Percentiles rank a stretch among this genome's conserved stretches.
Conservation (phyloP, 2,329 filamentous ascomycete genomes). For the Knufia petricola region DNA sequence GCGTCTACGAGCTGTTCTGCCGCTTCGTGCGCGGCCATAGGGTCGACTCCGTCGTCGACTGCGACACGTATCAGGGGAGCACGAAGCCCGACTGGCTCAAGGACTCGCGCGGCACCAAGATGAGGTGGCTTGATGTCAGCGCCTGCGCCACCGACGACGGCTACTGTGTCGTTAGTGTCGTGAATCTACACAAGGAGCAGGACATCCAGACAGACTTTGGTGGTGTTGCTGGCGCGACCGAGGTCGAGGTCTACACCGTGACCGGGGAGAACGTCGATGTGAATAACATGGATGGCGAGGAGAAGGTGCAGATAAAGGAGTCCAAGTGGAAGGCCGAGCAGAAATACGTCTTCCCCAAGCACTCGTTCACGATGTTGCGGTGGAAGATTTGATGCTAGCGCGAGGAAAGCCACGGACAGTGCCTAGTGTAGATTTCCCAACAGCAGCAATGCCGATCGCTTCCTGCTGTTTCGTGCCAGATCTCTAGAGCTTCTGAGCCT, state of each 20-base stretch:
- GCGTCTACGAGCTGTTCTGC: constrained; percentile 60
- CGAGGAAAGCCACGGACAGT: constrained; percentile 1
- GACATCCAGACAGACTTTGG: constrained; percentile 49
- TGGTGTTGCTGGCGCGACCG: constrained; percentile 43
- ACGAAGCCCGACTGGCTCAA: constrained; percentile 32
- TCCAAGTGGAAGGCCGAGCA: constrained; percentile 52
- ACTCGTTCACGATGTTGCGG: constrained; percentile 59
- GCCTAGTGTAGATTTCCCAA: no score
- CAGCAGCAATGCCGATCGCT: neutral
- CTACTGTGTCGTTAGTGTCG: constrained; percentile 57
- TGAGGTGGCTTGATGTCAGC: constrained; percentile 39
- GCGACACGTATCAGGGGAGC: constrained; percentile 53
- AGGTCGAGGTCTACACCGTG: constrained; percentile 55
- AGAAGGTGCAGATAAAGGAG: constrained; percentile 54
- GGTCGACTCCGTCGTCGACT: constrained; percentile 55
- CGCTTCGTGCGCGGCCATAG: constrained; percentile 65
- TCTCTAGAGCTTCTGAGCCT: no score
- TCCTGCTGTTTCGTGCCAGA: no score
- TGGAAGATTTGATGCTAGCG: constrained; percentile 35
- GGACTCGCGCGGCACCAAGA: constrained; percentile 51
- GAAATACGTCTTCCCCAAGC: constrained; percentile 57
- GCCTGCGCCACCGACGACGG: constrained; percentile 43
- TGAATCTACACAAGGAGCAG: constrained; percentile 58
- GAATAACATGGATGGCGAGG: constrained; percentile 53
- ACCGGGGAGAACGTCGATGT: constrained; percentile 47